Base-by-base conservation (phyloP, 1,139 yeast species). In the Nakaseomyces sp. region DNA sequence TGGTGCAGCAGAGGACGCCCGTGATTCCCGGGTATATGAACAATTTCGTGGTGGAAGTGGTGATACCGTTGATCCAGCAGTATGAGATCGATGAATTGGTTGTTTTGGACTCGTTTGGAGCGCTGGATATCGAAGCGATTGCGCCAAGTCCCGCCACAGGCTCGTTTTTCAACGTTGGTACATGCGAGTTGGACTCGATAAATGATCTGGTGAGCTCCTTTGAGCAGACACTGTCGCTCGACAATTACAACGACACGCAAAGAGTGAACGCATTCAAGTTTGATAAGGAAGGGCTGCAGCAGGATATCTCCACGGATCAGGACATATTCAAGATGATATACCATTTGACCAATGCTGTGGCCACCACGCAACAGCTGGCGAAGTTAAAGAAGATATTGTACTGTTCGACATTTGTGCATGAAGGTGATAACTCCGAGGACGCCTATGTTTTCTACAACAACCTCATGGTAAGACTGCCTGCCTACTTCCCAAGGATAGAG, bases 1-100 rank as follows among this genome's bases (percentile, higher is more conserved):
- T 86, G 13, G 58, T 91, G 4, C 96, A 88, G 57, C 87, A 87
- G 55, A 67, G 97, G 42, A 76, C 96, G 0, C 97, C 98, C 0
- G 72, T 88, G 2, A 68, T 89, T 13, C 83, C 93, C 0, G 80
- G 82, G 1, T 77, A 70, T 50, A 68, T 74, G 22, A 62, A 65
- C 29, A 64, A 65, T 22, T 85, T 81, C 56, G 71, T 82, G 6
- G 51, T 63, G 2, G 72, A 77, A n/a, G 69, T 81, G 9, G 56
- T 85, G 3, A 44, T 67, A 6, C 80, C 82, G 2, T 72, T 79
- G 40, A 61, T 80, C 8, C 47, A 55, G 10, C 58, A 64, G 13
- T 57, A 58, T 18, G 54, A 61, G 2, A 76, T 83, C 47, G 50
- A 62, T 1, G 69, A 71, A 12, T 68, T 86, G 0, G 47, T 85